Evolutionary conservation across 1,284 basidiomycete genomes (phyloP), one percentile per base, ranked within the genome.

Genomic region (Cutaneotrichosporon sp.): DNA sequence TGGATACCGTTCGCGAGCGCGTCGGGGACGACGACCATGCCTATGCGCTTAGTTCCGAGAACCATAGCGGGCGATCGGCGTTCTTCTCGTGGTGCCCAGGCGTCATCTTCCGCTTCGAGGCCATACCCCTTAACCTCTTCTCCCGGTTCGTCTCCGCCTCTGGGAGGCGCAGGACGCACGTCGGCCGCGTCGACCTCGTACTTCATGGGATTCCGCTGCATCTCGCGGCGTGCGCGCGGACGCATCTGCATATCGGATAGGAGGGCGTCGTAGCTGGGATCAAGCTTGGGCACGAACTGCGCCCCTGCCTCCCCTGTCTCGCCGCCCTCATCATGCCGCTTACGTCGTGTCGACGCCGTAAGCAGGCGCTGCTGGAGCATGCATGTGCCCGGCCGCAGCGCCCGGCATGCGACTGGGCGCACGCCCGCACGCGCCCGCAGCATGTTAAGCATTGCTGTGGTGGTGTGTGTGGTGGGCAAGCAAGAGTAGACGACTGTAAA

Each of bases 51-150:
- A 60, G 85, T 86, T 15, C 89, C 90, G 70, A 88, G 86, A 13
- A 78, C 73, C 18, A 88, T 87, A 23, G 89, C 88, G 46, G 89
- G 87, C 20, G 87, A 89, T 65, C 87, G 86, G 52, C 86, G 76
- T 41, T 80, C 73, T 68, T 33, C 56, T 41, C 42, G 56, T 30
- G 26, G 26, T 30, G 26, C 10, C 26, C 26, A 30, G 26, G 26
- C 26, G 26, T 30, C 26, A 30, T 30, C 26, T 7, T 10, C 37
- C n/a, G 38, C 18, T 15, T 23, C 36, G 22, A 36, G 36, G 4
- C 17, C 35, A 15, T 40, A 21, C 26, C 30, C 47, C 14, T 30
- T 22, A 8, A 33, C 26, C 37, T 49, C 38, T 10, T n/a, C n/a
- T n/a, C n/a, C n/a, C n/a, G 23, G 10, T 18, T 34, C 22, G n/a